Base-by-base conservation (phyloP, 106 monocot species). In the Agapanthus africanus region DNA sequence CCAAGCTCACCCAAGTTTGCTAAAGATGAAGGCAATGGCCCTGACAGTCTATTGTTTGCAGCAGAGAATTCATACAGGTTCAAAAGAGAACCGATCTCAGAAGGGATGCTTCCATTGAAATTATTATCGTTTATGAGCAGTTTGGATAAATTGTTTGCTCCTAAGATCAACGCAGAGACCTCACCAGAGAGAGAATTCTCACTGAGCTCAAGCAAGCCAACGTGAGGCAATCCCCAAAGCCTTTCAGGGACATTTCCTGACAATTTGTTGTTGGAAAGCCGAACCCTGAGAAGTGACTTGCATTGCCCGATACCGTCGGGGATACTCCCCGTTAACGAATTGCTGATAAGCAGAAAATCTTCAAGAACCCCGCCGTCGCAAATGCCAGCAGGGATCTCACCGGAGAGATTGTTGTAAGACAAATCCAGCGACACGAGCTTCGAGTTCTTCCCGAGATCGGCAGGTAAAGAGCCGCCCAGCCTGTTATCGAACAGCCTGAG, bases 321-420 rank as follows among this genome's bases (percentile, higher is more conserved):
- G 1, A 90, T 26, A 6, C 36, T 15, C 3, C 90, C 90, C 15
- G 76, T 66, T 35, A 94, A 68, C 70, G 37, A 42, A 63, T 94
- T 94, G 9, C 74, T 41, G 19, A 90, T 69, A 32, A 87, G 40
- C 46, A 90, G 79, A 26, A 94, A 59, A 18, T 77, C 76, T 64
- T 80, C 38, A 3, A 94, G 61, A 14, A 37, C 26, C 4, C 87
- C 90, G 37, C 70, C 72, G 23, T 79, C 80, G 64, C 94, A 94
- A 13, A 94, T 52, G 4, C 72, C 72, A 19, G 79, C 51, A 6
- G 95, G 88, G 40, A 95, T 86, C 70, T 79, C 69, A 0, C 91
- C 95, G 23, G 88, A 70, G 68, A 97, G 65, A 14, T 33, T 50
- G n/a, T 91, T 97, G 36, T 65, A 26, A 0, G 95, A 88, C 7